Evolutionary conservation across 75 land plant genomes (phyloP).

Genomic region (Ceratopteris richardii): DNA sequence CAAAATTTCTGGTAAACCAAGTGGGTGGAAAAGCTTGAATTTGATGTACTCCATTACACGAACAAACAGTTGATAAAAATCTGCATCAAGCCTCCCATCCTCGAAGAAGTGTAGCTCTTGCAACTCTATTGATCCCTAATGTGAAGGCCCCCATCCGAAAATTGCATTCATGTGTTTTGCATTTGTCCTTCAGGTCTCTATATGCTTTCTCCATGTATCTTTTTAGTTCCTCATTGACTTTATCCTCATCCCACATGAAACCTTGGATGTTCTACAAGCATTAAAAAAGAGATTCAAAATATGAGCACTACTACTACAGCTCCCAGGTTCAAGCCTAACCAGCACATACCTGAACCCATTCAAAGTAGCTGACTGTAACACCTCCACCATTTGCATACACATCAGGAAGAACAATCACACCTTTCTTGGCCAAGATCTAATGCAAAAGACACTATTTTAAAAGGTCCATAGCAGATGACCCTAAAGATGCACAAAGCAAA

Average conservation of each 20-base stretch:
- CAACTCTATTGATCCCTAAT: slow-evolving; percentile 26
- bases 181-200: slow-evolving; percentile 17
- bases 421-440: slow-evolving; percentile 68
- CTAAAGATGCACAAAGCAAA: no score
- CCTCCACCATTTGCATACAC: slow-evolving; percentile 81
- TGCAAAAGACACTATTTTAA: background rate
- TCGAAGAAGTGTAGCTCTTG: slow-evolving; percentile 27
- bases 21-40: no score
- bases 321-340: background rate
- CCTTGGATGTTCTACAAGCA: slow-evolving; percentile 29
- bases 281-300: background rate
- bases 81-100: slow-evolving; percentile 30
- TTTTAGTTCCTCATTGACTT: slow-evolving; percentile 26
- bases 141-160: slow-evolving; percentile 36
- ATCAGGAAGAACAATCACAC: slow-evolving; percentile 68
- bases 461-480: background rate
- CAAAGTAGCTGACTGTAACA: slow-evolving; percentile 82
- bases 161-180: slow-evolving; percentile 26
- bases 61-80: no score
- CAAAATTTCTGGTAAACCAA: no score
- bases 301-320: background rate
- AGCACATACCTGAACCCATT: slow-evolving; percentile 82
- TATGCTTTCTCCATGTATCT: slow-evolving; percentile 26
- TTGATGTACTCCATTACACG: no score
- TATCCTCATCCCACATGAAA: slow-evolving; percentile 36